Evolutionary conservation across 2,329 filamentous ascomycete genomes (phyloP).

Genomic region (Claviceps spartinae): DNA sequence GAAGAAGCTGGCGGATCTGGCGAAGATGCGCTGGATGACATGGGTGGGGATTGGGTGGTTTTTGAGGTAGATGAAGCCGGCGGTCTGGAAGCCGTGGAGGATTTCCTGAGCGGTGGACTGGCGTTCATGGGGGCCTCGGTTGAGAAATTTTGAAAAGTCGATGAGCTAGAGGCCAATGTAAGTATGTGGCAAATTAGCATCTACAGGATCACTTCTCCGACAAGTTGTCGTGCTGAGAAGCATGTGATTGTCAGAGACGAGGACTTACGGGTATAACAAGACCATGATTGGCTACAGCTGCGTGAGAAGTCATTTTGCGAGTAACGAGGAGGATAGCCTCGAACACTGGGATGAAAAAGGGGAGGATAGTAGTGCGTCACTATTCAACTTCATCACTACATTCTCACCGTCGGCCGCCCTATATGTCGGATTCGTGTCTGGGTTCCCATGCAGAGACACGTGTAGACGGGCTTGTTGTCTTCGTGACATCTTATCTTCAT

Average conservation of each 20-base stretch:
- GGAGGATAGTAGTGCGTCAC: too few species aligned
- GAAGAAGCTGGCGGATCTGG: slow-evolving; percentile 59
- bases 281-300: slow-evolving; percentile 37
- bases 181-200: neutral
- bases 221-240: too few species aligned
- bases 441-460: too few species aligned
- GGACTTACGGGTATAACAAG: slow-evolving; percentile 39
- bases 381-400: too few species aligned
- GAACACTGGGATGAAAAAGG: too few species aligned
- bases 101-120: slow-evolving; percentile 55
- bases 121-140: slow-evolving; percentile 46
- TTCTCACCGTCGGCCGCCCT: too few species aligned
- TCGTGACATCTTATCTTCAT: too few species aligned
- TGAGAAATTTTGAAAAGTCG: slow-evolving; percentile 60
- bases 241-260: neutral
- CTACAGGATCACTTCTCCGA: neutral
- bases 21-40: slow-evolving; percentile 48
- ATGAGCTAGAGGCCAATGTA: slow-evolving; percentile 12
- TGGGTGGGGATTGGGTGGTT: slow-evolving; percentile 57
- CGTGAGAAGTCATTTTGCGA: slow-evolving; percentile 18
- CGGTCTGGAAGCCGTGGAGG: slow-evolving; percentile 66
- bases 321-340: neutral
- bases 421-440: too few species aligned
- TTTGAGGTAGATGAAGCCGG: slow-evolving; percentile 81
- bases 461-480: too few species aligned